phyloP scores from a whole-genome alignment of 306 rosid species.

The Nissolia schottii region DNA sequence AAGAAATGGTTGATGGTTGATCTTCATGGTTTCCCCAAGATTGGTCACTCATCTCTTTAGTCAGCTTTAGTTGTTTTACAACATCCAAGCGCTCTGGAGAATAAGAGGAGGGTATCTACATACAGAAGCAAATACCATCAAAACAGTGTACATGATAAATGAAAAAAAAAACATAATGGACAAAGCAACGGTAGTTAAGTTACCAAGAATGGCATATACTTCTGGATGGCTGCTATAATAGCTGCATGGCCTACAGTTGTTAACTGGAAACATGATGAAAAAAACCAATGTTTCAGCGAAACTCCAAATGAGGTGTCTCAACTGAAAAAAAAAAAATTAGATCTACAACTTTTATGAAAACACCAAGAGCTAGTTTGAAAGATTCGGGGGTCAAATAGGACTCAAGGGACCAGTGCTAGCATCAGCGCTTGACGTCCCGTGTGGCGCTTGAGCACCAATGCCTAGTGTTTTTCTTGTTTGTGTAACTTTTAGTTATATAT shows the following conservation, averaged over 20 bases:
- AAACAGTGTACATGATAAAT: not conserved
- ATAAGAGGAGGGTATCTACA: conserved; percentile 67
- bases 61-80: conserved; percentile 55
- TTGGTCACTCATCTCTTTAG: conserved; percentile 48
- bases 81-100: conserved; percentile 56
- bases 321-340: no score
- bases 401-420: no score
- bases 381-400: no score
- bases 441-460: no score
- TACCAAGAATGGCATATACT: conserved; percentile 62
- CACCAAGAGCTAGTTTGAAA: no score
- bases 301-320: no score
- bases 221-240: conserved; percentile 63
- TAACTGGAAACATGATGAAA: conserved; percentile 33
- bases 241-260: conserved; percentile 71
- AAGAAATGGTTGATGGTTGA: conserved; percentile 31
- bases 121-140: conserved; percentile 5
- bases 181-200: not conserved
- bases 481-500: not conserved
- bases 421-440: no score
- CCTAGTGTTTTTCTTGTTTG: not conserved
- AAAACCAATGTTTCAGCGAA: not conserved
- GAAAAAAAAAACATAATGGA: not conserved
- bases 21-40: conserved; percentile 41
- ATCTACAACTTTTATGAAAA: no score